These are phyloP conservation scores for Teratosphaeria pseudoeucalypti DNA, from an alignment of 2,329 filamentous ascomycete species.

Conservation along the genomic window DNA sequence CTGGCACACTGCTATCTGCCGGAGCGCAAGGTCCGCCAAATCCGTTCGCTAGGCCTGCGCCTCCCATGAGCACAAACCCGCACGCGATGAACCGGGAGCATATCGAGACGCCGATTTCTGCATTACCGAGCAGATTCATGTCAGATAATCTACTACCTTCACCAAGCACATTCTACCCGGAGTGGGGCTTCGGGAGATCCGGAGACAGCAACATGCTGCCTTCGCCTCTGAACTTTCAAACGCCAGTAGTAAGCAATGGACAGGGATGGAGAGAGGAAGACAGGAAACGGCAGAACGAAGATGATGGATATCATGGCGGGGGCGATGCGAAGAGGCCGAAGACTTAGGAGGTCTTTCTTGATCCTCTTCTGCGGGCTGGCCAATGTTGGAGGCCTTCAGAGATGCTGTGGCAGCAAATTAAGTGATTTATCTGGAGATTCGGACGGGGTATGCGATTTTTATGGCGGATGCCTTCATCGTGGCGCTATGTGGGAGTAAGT, in stretches of 20 bases:
- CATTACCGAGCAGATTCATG: slow-evolving; percentile 83
- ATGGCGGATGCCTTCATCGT: neutral
- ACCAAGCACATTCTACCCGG: slow-evolving; percentile 83
- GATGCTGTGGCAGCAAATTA: neutral
- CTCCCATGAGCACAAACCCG: slow-evolving; percentile 50
- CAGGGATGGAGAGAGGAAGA: slow-evolving; percentile 36
- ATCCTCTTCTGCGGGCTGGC: neutral
- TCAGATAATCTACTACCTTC: slow-evolving; percentile 79
- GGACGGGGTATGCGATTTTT: too few species aligned
- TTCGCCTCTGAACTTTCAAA: slow-evolving; percentile 86
- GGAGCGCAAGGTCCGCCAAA: slow-evolving; percentile 89
- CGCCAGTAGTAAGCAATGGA: slow-evolving; percentile 48
- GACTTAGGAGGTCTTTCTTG: neutral
- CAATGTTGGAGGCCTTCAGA: neutral
- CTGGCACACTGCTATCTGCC: slow-evolving; percentile 74
- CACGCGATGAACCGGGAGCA: slow-evolving; percentile 27
- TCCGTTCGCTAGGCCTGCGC: slow-evolving; percentile 81
- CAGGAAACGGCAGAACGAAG: slow-evolving; percentile 24
- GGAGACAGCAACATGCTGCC: slow-evolving; percentile 72
- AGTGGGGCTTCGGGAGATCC: slow-evolving; percentile 64
- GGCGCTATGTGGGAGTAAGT: neutral
- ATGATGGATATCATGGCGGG: slow-evolving; percentile 20
- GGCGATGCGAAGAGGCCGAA: slow-evolving; percentile 12
- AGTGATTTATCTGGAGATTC: neutral
- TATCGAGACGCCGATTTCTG: slow-evolving; percentile 82